Conservation (phyloP, 768 basidiomycete species). For the Tricholoma flavovirens region DNA sequence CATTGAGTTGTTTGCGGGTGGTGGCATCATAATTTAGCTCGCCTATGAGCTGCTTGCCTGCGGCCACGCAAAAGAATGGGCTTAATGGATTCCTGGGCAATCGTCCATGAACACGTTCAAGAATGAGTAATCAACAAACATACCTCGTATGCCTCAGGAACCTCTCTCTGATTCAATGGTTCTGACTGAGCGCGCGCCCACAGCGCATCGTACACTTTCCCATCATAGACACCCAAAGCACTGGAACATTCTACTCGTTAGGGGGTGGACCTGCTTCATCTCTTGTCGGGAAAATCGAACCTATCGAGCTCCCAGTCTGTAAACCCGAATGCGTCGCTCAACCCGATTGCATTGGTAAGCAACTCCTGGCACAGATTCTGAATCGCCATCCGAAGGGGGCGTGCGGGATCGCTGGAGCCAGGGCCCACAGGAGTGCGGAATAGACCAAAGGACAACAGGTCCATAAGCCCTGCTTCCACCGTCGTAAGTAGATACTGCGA, state of each 20-base stretch:
- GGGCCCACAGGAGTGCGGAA: conserved; percentile 19
- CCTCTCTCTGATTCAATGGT: conserved; percentile 50
- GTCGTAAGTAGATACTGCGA: conserved; percentile 55
- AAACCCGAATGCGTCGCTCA: conserved; percentile 71
- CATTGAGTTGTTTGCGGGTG: too few species aligned
- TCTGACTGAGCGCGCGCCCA: conserved; percentile 54
- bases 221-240: conserved; percentile 57
- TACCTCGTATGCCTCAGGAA: conserved; percentile 54
- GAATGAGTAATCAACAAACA: conserved; percentile 7
- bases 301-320: conserved; percentile 72
- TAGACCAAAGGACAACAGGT: conserved; percentile 54
- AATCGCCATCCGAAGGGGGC: conserved; percentile 45
- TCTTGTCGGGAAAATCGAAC: conserved; percentile 23
- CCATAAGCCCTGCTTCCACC: conserved; percentile 48
- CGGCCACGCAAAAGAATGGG: conserved; percentile 47
- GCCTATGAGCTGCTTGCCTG: conserved; percentile 22
- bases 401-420: conserved; percentile 36
- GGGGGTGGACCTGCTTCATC: not conserved
- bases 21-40: conserved; percentile 29
- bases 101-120: not conserved
- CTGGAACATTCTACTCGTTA: conserved; percentile 23
- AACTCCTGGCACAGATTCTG: conserved; percentile 43
- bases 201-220: conserved; percentile 62
- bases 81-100: conserved; percentile 40
- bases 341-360: conserved; percentile 58